These are phyloP conservation scores for Yamadazyma dushanensis DNA, from an alignment of 1,139 yeast genomes.

Conservation along the genomic window DNA sequence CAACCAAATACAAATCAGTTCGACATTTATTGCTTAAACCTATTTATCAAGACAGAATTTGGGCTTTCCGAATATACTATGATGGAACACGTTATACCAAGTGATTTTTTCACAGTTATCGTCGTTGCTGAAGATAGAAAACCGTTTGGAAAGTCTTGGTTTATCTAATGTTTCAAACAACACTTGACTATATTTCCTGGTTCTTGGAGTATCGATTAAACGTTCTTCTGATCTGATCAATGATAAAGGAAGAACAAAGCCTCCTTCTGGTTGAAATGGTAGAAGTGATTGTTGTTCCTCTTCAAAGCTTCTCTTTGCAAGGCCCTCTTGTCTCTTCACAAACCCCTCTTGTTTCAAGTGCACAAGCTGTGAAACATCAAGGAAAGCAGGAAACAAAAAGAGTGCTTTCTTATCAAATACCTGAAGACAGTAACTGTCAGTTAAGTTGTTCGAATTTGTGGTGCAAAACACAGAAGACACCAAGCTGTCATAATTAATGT, in stretches of 20 bases:
- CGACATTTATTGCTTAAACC: neutral
- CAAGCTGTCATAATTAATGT: slow-evolving; percentile 30
- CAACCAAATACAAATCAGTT: too few relatives aligned
- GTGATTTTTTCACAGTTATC: slow-evolving; percentile 45
- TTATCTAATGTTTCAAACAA: slow-evolving; percentile 6
- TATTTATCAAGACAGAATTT: slow-evolving; percentile 31
- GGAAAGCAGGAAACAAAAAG: slow-evolving; percentile 32
- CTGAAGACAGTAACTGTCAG: slow-evolving; percentile 39
- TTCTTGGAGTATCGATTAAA: slow-evolving; percentile 22
- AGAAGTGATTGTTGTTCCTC: slow-evolving; percentile 3
- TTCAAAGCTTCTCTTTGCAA: slow-evolving; percentile 7
- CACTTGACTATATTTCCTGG: slow-evolving; percentile 26
- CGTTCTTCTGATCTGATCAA: slow-evolving; percentile 18
- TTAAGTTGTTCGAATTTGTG: slow-evolving; percentile 19
- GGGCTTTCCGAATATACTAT: slow-evolving; percentile 48
- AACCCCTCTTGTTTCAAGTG: slow-evolving; percentile 1
- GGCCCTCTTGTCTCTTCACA: slow-evolving; percentile 6
- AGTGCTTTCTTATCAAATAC: slow-evolving; percentile 28
- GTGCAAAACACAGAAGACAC: slow-evolving; percentile 45
- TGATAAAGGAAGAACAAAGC: slow-evolving; percentile 24
- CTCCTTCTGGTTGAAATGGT: slow-evolving; percentile 9
- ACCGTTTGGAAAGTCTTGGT: slow-evolving; percentile 10
- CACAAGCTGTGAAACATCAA: slow-evolving; percentile 12
- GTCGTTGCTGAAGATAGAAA: slow-evolving; percentile 20
- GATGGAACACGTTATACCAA: slow-evolving; percentile 50